Conservation (phyloP, 1,284 basidiomycete species). For the Papiliotrema flavescens region DNA sequence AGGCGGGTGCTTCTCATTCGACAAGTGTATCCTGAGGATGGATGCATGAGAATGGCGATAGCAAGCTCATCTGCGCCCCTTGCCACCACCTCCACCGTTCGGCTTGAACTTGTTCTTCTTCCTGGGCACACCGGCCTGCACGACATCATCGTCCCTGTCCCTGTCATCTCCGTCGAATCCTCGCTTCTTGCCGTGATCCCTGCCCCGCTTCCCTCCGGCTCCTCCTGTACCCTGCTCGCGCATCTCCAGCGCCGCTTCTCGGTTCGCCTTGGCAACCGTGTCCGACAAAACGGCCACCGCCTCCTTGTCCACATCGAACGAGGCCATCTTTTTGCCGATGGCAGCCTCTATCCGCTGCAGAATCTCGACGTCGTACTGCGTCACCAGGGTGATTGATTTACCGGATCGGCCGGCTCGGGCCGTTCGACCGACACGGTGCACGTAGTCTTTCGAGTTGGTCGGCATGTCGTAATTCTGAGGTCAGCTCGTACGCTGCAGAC, state of each 20-base stretch:
- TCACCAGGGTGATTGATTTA: conserved; percentile 92
- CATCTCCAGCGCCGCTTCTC: conserved; percentile 74
- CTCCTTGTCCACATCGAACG: conserved; percentile 87
- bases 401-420: conserved; percentile 94
- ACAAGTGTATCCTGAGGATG: too few relatives aligned
- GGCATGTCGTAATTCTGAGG: conserved; percentile 88
- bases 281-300: conserved; percentile 85
- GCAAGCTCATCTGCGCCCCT: too few relatives aligned
- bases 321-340: conserved; percentile 85
- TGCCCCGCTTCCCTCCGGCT: conserved; percentile 55
- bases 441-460: conserved; percentile 98
- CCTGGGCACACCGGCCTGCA: conserved; percentile 41
- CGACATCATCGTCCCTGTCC: conserved; percentile 86
- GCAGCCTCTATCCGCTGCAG: conserved; percentile 91
- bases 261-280: conserved; percentile 81
- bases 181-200: conserved; percentile 55
- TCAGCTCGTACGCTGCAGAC: neutral
- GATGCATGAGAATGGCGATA: too few relatives aligned
- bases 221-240: conserved; percentile 50
- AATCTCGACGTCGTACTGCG: conserved; percentile 97
- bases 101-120: conserved; percentile 46
- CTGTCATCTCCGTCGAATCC: conserved; percentile 78
- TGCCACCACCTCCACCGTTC: neutral
- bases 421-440: conserved; percentile 95
- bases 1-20: too few relatives aligned